phyloP scores from a whole-genome alignment of 2,329 filamentous ascomycete genomes.

The Pseudogymnoascus sp. region DNA sequence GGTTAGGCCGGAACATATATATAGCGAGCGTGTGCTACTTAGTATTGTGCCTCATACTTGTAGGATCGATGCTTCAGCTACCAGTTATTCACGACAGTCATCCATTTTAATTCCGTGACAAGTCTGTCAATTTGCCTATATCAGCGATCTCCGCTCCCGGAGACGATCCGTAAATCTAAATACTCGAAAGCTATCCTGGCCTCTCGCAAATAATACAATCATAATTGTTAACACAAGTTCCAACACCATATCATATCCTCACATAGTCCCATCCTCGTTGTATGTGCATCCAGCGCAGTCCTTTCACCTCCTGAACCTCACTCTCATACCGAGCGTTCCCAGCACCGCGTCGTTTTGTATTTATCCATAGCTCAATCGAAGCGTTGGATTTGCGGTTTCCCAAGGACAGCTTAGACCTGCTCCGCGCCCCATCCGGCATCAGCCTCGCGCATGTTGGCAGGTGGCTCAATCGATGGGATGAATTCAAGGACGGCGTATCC shows the following conservation, averaged over 20 bases:
- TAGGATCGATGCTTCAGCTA: neutral
- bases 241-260: neutral
- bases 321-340: neutral
- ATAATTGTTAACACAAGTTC: constrained; percentile 1
- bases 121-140: neutral
- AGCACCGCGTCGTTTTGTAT: neutral
- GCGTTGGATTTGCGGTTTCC: neutral
- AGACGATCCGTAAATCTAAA: neutral
- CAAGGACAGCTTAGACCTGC: constrained; percentile 21
- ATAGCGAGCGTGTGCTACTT: neutral
- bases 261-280: neutral
- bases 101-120: neutral
- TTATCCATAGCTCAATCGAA: neutral
- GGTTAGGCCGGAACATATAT: too few species aligned
- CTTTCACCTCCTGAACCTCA: neutral
- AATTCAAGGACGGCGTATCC: constrained; percentile 70
- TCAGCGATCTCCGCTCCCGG: constrained; percentile 6
- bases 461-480: constrained; percentile 64
- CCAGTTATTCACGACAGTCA: neutral
- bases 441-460: constrained; percentile 44
- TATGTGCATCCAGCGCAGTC: neutral
- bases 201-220: neutral
- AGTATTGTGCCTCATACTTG: neutral
- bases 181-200: constrained; percentile 1
- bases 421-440: constrained; percentile 29